Evolutionary conservation across 129 eudicot species (phyloP).

Genomic region (Pulicaria dysenterica): DNA sequence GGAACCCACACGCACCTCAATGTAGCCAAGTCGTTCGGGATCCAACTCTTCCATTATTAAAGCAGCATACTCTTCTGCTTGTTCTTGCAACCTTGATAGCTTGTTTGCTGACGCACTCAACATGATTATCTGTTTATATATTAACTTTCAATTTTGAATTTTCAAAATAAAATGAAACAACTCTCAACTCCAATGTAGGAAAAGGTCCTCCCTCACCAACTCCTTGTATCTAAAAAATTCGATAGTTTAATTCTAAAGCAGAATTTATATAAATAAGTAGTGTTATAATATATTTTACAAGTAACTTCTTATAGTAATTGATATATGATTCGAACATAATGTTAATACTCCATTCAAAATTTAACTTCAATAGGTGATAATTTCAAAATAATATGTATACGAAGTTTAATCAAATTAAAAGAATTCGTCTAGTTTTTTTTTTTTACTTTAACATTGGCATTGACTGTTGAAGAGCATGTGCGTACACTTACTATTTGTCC

Average conservation of each 20-base stretch:
- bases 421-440: no score
- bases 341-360: no score
- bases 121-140: constrained; percentile 69
- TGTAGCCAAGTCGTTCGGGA: constrained; percentile 95
- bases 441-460: no score
- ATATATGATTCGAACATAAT: background rate
- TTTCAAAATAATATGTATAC: no score
- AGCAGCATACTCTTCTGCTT: constrained; percentile 98
- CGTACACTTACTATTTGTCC: background rate
- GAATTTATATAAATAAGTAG: background rate
- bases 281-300: background rate
- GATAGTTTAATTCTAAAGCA: background rate
- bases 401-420: no score
- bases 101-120: constrained; percentile 96
- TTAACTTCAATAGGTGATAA: no score
- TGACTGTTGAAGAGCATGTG: no score
- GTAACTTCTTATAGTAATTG: background rate
- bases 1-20: constrained; percentile 65
- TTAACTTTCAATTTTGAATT: background rate
- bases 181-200: background rate
- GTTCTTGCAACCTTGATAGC: constrained; percentile 89
- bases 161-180: background rate
- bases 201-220: constrained; percentile 39
- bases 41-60: constrained; percentile 96
- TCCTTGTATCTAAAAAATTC: background rate